phyloP scores from a whole-genome alignment of 2,329 filamentous ascomycete species.

The Ambrosiella beaveri region DNA sequence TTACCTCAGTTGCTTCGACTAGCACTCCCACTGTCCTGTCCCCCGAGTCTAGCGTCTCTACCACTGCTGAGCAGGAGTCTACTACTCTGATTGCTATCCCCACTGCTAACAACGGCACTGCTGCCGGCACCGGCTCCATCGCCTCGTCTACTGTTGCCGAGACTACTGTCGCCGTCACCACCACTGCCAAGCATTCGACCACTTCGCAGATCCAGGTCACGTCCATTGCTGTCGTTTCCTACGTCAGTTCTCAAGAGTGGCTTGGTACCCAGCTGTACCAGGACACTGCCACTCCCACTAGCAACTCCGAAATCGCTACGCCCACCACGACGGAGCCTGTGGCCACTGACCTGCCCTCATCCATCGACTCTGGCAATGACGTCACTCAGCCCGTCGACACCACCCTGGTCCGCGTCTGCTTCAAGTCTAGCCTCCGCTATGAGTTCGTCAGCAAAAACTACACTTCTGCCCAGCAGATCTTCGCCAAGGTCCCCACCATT shows the following conservation, averaged over 20 bases:
- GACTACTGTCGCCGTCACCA: conserved; percentile 1
- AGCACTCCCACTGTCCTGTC: conserved; percentile 8
- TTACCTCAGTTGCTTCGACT: conserved; percentile 8
- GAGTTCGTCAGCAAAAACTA: conserved; percentile 57
- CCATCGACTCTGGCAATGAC: conserved; percentile 50
- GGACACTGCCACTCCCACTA: conserved; percentile 13
- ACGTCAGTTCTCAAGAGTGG: conserved; percentile 12
- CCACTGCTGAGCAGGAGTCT: conserved; percentile 12
- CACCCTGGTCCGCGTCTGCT: conserved; percentile 67
- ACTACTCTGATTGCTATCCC: conserved; percentile 13
- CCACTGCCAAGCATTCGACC: conserved; percentile 10
- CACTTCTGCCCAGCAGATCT: conserved; percentile 68
- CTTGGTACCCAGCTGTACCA: conserved; percentile 13
- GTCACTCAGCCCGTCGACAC: conserved; percentile 44
- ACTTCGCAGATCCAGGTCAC: conserved; percentile 15
- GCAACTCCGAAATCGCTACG: conserved; percentile 12
- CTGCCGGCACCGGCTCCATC: not conserved
- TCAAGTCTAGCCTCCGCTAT: conserved; percentile 68
- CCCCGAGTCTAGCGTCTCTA: conserved; percentile 12
- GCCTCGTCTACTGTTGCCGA: not conserved
- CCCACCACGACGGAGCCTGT: conserved; percentile 30
- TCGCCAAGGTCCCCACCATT: conserved; percentile 56
- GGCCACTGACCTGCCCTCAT: conserved; percentile 51
- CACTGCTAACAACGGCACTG: conserved; percentile 10
- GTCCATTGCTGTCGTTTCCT: conserved; percentile 12